Conservation (phyloP, 208 protist genomes). For the Hexamita inflata region DNA sequence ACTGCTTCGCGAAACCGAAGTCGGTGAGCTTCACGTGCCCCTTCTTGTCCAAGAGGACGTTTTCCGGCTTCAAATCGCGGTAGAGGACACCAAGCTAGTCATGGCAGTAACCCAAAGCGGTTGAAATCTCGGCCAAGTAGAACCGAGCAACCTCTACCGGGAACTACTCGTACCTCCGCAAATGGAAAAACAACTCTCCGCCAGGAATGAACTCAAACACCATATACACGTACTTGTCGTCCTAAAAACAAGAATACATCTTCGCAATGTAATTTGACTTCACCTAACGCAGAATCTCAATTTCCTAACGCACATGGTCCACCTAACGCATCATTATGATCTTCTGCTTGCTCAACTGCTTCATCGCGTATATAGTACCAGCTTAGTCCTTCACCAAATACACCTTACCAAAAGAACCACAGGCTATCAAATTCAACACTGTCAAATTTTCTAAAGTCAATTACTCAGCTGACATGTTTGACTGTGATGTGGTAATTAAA, state of each 20-base stretch:
- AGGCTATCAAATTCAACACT: too few species aligned
- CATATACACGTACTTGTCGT: conserved; percentile 50
- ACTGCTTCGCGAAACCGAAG: conserved; percentile 35
- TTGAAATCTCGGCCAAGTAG: conserved; percentile 50
- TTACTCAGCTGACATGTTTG: too few species aligned
- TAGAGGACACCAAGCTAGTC: conserved; percentile 20
- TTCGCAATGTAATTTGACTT: conserved; percentile 50
- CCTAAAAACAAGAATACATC: conserved; percentile 53
- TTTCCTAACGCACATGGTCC: conserved; percentile 42
- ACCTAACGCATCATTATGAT: conserved; percentile 46
- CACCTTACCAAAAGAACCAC: too few species aligned
- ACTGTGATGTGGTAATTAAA: too few species aligned
- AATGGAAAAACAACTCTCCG: conserved; percentile 52
- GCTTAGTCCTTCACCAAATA: too few species aligned
- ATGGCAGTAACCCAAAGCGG: conserved; percentile 52
- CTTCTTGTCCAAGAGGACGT: conserved; percentile 25
- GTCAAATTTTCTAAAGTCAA: too few species aligned
- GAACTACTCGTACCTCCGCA: conserved; percentile 34
- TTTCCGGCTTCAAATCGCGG: conserved; percentile 37
- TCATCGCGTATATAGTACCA: conserved; percentile 64
- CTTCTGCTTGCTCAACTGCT: conserved; percentile 48
- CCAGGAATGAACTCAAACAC: conserved; percentile 57
- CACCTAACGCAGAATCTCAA: conserved; percentile 37
- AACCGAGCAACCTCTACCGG: conserved; percentile 21
- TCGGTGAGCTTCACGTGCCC: conserved; percentile 35